Evolutionary conservation across 371 early-diverging fungal genomes (phyloP).

Genomic region (Mucor piriformis): DNA sequence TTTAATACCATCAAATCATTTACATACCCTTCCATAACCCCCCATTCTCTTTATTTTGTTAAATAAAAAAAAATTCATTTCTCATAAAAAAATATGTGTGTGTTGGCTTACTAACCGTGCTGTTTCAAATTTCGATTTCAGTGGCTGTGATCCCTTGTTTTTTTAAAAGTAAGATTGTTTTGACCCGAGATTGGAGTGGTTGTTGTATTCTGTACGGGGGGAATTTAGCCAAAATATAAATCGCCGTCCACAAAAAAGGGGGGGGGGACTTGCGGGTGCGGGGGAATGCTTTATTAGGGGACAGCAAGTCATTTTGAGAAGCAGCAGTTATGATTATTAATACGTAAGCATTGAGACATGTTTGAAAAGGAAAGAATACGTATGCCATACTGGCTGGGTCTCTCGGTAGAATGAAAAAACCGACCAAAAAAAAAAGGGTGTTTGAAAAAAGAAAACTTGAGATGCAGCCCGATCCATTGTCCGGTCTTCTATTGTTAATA

Average conservation of each 20-base stretch:
- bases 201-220: neutral
- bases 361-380: neutral
- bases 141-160: neutral
- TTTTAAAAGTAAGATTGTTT: neutral
- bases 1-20: too few relatives aligned
- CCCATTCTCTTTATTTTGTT: neutral
- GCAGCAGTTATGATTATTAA: too few relatives aligned
- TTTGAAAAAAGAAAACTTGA: neutral
- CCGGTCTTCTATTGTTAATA: neutral
- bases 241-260: neutral
- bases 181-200: neutral
- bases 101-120: neutral
- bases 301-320: neutral
- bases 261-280: too few relatives aligned
- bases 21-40: too few relatives aligned
- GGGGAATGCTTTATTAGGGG: too few relatives aligned
- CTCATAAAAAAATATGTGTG: neutral
- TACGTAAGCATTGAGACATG: neutral
- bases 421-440: neutral
- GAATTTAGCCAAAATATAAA: neutral
- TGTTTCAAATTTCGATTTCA: neutral
- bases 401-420: conserved; percentile 3
- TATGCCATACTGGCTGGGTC: neutral
- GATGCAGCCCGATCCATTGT: neutral
- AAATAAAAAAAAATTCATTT: neutral